These are phyloP conservation scores for Solanum gracilifrons DNA, from an alignment of 257 asterid genomes.

Conservation along the genomic window DNA sequence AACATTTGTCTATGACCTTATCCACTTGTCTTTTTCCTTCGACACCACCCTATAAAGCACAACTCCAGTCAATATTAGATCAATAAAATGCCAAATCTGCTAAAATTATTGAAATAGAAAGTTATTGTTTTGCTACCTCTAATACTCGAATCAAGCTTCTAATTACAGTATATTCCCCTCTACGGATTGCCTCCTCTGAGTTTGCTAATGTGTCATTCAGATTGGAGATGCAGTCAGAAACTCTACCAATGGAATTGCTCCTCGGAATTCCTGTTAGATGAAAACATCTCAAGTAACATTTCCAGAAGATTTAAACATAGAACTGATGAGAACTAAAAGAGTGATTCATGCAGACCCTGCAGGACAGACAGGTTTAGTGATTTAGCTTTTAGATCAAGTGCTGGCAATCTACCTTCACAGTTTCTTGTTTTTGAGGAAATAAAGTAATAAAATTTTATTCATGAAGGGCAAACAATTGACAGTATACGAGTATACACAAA, in stretches of 20 bases:
- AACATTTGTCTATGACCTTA: constrained; percentile 89
- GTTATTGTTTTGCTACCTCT: constrained; percentile 48
- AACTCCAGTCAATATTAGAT: constrained; percentile 36
- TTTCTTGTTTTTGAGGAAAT: neutral
- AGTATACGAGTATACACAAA: neutral
- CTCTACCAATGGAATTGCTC: constrained; percentile 68
- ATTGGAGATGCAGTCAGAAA: constrained; percentile 56
- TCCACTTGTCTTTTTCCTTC: constrained; percentile 98
- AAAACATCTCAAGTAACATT: constrained; percentile 8
- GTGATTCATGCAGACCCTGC: constrained; percentile 2
- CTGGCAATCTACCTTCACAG: neutral
- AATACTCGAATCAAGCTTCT: constrained; percentile 93
- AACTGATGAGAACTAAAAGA: neutral
- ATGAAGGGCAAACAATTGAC: neutral
- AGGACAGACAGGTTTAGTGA: neutral
- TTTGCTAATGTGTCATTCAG: constrained; percentile 49
- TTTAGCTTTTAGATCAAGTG: neutral
- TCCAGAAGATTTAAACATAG: constrained; percentile 5
- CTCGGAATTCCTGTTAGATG: constrained; percentile 60
- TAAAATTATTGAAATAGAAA: constrained; percentile 7
- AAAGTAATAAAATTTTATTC: neutral
- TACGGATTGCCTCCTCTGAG: constrained; percentile 78
- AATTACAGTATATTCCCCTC: constrained; percentile 93
- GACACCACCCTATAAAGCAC: constrained; percentile 76
- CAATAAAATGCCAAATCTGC: constrained; percentile 4